These are phyloP conservation scores for Boletus rubroflammeus DNA, from an alignment of 768 basidiomycete genomes.

Conservation along the genomic window DNA sequence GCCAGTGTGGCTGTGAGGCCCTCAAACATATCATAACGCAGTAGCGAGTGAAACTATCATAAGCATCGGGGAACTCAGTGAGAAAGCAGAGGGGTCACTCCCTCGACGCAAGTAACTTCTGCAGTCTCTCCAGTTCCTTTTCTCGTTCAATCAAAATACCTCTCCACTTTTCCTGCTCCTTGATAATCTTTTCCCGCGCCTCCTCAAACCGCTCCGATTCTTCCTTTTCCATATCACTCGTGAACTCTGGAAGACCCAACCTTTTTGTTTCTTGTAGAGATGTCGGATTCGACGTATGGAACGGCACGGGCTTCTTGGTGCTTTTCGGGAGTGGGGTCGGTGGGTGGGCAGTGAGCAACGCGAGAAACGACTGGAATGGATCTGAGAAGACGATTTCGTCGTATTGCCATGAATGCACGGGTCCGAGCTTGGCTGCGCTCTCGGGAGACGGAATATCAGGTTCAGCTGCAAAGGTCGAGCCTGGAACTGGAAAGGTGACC, in stretches of 20 bases:
- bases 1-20: conserved; percentile 15
- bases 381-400: conserved; percentile 97
- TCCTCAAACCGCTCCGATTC: conserved; percentile 78
- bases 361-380: conserved; percentile 83
- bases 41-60: too few relatives aligned
- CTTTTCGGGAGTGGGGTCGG: conserved; percentile 75
- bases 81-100: conserved; percentile 7
- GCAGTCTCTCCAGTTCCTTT: conserved; percentile 69
- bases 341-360: conserved; percentile 73
- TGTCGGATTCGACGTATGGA: conserved; percentile 57
- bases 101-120: conserved; percentile 40
- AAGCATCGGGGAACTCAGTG: too few relatives aligned
- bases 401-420: conserved; percentile 97
- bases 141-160: conserved; percentile 71
- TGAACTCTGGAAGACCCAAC: conserved; percentile 80
- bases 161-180: conserved; percentile 75
- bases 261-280: conserved; percentile 63
- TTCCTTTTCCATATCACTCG: conserved; percentile 77
- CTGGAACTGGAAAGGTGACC: conserved; percentile 28
- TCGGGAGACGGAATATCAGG: conserved; percentile 67
- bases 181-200: conserved; percentile 64
- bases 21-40: too few relatives aligned
- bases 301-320: conserved; percentile 60
- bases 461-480: conserved; percentile 37
- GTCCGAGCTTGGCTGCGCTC: conserved; percentile 60